Evolutionary conservation across 164 flowering plant genomes (phyloP).

Genomic region (Sextonia rubra): DNA sequence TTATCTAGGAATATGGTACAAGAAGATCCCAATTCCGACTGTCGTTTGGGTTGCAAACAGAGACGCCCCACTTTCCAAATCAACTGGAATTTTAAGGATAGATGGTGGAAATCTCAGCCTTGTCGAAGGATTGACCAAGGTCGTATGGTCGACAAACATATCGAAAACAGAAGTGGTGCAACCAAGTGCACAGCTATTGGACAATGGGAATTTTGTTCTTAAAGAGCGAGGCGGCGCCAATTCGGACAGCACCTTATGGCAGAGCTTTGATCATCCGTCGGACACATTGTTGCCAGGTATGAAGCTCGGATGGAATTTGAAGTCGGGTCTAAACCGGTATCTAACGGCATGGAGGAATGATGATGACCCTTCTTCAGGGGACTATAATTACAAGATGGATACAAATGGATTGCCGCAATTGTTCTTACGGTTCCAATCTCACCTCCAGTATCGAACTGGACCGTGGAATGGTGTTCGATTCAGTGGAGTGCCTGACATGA

Average conservation of each 20-base stretch:
- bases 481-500: constrained; percentile 59
- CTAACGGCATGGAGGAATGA: constrained; percentile 29
- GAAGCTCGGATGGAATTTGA: constrained; percentile 26
- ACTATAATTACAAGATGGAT: constrained; percentile 27
- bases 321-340: constrained; percentile 8
- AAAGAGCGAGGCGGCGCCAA: constrained; percentile 15
- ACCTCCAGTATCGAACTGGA: constrained; percentile 34
- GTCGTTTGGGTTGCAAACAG: constrained; percentile 65
- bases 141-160: no score
- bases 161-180: not conserved
- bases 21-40: constrained; percentile 9
- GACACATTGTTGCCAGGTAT: constrained; percentile 30
- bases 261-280: constrained; percentile 11
- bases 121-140: not conserved
- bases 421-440: constrained; percentile 7
- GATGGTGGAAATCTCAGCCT: constrained; percentile 25
- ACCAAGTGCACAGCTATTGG: constrained; percentile 29
- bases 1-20: constrained; percentile 16
- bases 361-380: constrained; percentile 43
- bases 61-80: constrained; percentile 34
- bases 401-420: constrained; percentile 31
- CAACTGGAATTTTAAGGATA: constrained; percentile 22
- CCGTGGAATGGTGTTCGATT: constrained; percentile 59
- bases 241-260: not conserved
- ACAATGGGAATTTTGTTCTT: constrained; percentile 44